phyloP scores from a whole-genome alignment of 169 alveolate genomes.

The Plasmodium blacklocki region DNA sequence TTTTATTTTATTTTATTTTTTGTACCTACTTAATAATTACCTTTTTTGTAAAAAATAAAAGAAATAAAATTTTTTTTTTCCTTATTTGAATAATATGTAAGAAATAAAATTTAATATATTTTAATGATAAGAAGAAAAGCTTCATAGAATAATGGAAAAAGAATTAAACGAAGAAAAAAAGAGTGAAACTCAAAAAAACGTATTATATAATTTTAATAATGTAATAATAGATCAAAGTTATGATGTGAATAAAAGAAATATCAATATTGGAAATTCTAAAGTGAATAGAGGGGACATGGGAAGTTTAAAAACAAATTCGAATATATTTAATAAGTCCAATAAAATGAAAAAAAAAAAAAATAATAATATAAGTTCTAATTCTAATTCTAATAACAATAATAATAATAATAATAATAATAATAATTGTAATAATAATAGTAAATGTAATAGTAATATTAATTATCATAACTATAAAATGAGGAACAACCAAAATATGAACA shows the following conservation, averaged over 20 bases:
- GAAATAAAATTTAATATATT: not conserved
- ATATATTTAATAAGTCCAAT: not conserved
- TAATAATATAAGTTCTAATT: too few relatives aligned
- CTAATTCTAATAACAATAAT: too few relatives aligned
- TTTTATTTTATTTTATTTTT: too few relatives aligned
- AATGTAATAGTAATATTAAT: not conserved
- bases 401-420: too few relatives aligned
- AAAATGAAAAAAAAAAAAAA: not conserved
- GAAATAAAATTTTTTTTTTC: too few relatives aligned
- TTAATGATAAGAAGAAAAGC: not conserved
- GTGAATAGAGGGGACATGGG: not conserved
- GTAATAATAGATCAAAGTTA: not conserved
- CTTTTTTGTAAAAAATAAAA: too few relatives aligned
- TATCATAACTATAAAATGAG: not conserved
- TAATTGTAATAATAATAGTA: too few relatives aligned
- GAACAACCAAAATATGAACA: constrained; percentile 12
- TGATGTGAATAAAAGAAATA: constrained; percentile 12
- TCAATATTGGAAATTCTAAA: not conserved
- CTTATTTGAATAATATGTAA: too few relatives aligned
- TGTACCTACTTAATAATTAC: too few relatives aligned
- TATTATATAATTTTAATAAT: not conserved
- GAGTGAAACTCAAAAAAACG: constrained; percentile 23
- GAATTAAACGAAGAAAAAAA: constrained; percentile 30
- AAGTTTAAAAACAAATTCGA: not conserved
- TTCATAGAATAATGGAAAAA: constrained; percentile 35